Conservation (phyloP, 192 early-diverging fungal genomes). For the Kickxella alabastrina region DNA sequence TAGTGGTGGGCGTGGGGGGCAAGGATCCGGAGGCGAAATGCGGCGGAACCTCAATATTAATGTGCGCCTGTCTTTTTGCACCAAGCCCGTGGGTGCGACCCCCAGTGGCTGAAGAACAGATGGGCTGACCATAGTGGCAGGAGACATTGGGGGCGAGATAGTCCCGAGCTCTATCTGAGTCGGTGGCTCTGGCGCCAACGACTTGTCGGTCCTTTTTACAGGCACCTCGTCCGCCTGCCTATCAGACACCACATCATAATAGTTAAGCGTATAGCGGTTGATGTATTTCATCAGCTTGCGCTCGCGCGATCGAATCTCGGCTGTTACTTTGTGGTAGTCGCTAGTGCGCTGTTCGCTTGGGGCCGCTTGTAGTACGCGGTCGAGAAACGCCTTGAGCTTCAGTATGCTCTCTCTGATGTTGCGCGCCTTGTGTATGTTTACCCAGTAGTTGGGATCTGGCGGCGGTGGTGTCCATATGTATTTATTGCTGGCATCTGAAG, state of each 20-base stretch:
- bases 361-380: neutral
- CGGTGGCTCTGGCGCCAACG: no score
- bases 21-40: conserved; percentile 19
- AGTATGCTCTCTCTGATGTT: conserved; percentile 22
- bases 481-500: neutral
- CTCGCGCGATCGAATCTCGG: conserved; percentile 24
- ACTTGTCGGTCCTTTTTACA: no score
- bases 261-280: conserved; percentile 42
- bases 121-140: no score
- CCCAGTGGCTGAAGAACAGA: no score
- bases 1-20: conserved; percentile 17
- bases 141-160: conserved; percentile 34
- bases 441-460: conserved; percentile 44
- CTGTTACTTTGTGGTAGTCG: conserved; percentile 6
- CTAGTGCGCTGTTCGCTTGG: neutral
- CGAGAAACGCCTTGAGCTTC: conserved; percentile 13
- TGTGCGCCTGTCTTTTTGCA: neutral
- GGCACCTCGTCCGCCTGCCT: no score
- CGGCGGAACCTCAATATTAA: conserved; percentile 5
- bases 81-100: no score
- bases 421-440: conserved; percentile 39
- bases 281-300: conserved; percentile 35
- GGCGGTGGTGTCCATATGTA: conserved; percentile 44
- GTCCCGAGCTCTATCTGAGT: conserved; percentile 32
- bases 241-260: conserved; percentile 45